Percentiles rank a stretch among this genome's conserved stretches.
Conservation (phyloP, 179 eudicot species). For the Pouteria campechiana region DNA sequence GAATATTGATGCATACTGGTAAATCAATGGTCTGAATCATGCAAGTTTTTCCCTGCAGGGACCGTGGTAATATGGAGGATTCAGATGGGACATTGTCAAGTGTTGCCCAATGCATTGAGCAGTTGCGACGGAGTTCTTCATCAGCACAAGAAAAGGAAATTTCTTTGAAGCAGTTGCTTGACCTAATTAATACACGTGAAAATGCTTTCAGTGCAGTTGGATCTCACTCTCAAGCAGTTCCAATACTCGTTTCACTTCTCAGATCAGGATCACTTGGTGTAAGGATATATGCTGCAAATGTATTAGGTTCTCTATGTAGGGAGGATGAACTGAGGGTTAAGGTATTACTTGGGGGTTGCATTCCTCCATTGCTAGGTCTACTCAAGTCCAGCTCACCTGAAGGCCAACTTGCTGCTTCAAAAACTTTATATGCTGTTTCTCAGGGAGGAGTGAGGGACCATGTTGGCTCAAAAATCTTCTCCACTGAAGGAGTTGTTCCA, state of each 20-base stretch:
- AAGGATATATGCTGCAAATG: conserved; percentile 87
- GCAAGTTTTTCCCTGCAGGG: conserved; percentile 54
- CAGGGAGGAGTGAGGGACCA: conserved; percentile 92
- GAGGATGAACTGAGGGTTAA: conserved; percentile 94
- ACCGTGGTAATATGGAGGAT: conserved; percentile 96
- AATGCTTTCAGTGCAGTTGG: conserved; percentile 96
- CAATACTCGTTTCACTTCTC: conserved; percentile 88
- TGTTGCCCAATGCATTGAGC: conserved; percentile 99
- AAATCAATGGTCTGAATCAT: no score
- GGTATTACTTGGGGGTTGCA: conserved; percentile 91
- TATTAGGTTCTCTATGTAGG: conserved; percentile 82
- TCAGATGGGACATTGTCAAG: conserved; percentile 94
- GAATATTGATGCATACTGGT: no score
- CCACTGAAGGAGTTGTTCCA: conserved; percentile 97
- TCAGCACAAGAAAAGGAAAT: conserved; percentile 75
- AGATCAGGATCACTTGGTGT: conserved; percentile 75
- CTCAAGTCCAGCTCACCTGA: conserved; percentile 81
- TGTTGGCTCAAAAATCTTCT: conserved; percentile 90
- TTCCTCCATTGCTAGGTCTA: conserved; percentile 90
- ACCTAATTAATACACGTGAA: conserved; percentile 85
- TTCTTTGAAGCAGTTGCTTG: conserved; percentile 69
- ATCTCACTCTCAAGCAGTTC: conserved; percentile 98
- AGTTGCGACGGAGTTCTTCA: conserved; percentile 77
- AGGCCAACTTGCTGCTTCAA: conserved; percentile 89
- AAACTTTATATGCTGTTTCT: conserved; percentile 87